Evolutionary conservation across 2,329 filamentous ascomycete genomes (phyloP).

Genomic region (Xylariales sp.): DNA sequence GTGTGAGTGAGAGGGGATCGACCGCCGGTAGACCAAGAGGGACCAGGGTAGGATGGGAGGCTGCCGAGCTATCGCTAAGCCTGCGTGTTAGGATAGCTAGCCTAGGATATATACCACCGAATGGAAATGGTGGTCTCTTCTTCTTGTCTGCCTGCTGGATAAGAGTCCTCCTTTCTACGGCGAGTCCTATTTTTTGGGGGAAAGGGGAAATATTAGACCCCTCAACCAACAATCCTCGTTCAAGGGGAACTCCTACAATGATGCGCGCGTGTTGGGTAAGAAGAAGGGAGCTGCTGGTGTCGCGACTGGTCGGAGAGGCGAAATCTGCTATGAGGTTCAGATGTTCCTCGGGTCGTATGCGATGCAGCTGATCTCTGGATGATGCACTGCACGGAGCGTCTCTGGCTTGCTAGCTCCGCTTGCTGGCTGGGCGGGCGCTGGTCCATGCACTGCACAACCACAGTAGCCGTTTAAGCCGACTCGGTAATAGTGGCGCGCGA

Average conservation of each 20-base stretch:
- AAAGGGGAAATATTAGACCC: background rate
- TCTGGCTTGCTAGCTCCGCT: slow-evolving; percentile 1
- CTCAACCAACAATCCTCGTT: no score
- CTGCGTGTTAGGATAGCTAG: slow-evolving; percentile 1
- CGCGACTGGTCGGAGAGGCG: no score
- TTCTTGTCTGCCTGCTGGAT: slow-evolving; percentile 5
- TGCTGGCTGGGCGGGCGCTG: background rate
- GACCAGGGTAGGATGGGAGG: slow-evolving; percentile 12
- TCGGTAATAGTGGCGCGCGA: no score
- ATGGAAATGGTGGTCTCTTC: slow-evolving; percentile 6
- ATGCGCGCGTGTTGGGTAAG: slow-evolving; percentile 5
- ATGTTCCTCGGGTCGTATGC: slow-evolving; percentile 3
- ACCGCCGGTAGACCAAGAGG: slow-evolving; percentile 22
- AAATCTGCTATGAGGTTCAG: no score
- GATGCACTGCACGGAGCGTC: slow-evolving; percentile 5
- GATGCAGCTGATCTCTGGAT: slow-evolving; percentile 7
- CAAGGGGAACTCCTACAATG: background rate
- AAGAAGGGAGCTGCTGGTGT: no score
- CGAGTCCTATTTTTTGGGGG: background rate
- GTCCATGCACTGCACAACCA: no score
- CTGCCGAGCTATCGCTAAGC: slow-evolving; percentile 11
- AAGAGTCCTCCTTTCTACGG: slow-evolving; percentile 1
- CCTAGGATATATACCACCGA: slow-evolving; percentile 6
- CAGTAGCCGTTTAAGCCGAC: no score
- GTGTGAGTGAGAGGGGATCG: slow-evolving; percentile 18